Base-by-base conservation (phyloP, 495 filamentous ascomycete species). In the Neurospora sp. region DNA sequence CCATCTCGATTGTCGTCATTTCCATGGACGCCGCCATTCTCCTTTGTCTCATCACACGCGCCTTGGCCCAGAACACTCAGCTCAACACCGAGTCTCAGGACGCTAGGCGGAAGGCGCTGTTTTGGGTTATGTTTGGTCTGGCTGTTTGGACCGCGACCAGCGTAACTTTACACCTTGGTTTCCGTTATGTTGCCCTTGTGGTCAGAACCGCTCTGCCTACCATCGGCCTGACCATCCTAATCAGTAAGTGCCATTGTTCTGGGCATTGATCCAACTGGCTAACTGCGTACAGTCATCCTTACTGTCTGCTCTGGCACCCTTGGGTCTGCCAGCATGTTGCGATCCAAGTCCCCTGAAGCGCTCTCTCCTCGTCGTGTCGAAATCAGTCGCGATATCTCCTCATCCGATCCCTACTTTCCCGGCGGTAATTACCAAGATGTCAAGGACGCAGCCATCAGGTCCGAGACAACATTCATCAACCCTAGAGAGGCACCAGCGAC, bases 91-190 rank as follows among this genome's bases (percentile, higher is more conserved):
- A 71, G 31, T 61, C 71, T 4, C 75, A 74, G 7, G 68, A 76
- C 7, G 73, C 71, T 10, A 76, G 77, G 40, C 82, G 74, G 40
- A 83, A 80, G 75, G 76, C 81, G 18, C 72, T 86, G 27, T 75
- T 83, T 11, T 77, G 85, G 27, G 76, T 82, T 18, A 78, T 83
- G 65, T 39, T 82, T 41, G 86, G 85, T 20, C 73, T 86, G 68
- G 78, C 77, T 38, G 71, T 86, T 37, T 88, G 86, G 86, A 85
- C 80, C 18, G 86, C 76, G 73, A 83, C 81, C 68, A 88, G 86
- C 72, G 84, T 85, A 9, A 78, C 82, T 7, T 78, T 86, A 73
- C 76, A 85, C 35, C 78, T 88, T 10, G 86, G 86, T 22, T 80
- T 86, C 69, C 71, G 71, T 10, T 74, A 75, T 35, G 77, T 85